Conservation (phyloP, 345 rosid genomes). For the Triadica sebifera region DNA sequence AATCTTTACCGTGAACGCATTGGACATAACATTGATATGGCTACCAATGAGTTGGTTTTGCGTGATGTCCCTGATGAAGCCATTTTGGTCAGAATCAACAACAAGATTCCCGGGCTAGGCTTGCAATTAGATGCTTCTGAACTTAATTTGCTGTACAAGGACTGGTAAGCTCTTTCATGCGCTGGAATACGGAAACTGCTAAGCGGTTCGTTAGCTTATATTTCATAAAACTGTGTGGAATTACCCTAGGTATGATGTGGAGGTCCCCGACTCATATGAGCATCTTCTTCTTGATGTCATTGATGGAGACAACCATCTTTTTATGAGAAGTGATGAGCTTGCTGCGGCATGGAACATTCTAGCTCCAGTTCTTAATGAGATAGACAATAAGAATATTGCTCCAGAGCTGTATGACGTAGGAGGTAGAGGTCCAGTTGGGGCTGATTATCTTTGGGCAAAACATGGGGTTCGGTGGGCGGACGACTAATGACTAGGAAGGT, state of each 20-base stretch:
- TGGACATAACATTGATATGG: conserved; percentile 47
- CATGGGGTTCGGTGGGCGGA: conserved; percentile 66
- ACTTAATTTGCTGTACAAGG: conserved; percentile 72
- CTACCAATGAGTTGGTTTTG: conserved; percentile 64
- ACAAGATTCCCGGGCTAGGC: conserved; percentile 70
- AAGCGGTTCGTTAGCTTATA: neutral
- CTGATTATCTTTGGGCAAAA: conserved; percentile 73
- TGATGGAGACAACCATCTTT: conserved; percentile 79
- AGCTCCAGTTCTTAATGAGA: conserved; percentile 48
- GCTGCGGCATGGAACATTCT: conserved; percentile 69
- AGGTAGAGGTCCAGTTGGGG: conserved; percentile 72
- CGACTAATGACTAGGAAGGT: conserved; percentile 15
- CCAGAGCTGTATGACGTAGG: conserved; percentile 71
- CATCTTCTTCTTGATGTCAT: conserved; percentile 77
- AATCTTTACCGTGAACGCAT: conserved; percentile 57
- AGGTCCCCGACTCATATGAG: conserved; percentile 77
- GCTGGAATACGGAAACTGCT: neutral
- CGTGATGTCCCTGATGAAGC: conserved; percentile 68
- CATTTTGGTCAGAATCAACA: conserved; percentile 66
- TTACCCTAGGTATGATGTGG: conserved; percentile 47
- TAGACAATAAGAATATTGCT: conserved; percentile 49
- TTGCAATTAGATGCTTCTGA: conserved; percentile 75
- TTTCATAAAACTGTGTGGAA: neutral
- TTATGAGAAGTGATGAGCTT: conserved; percentile 82
- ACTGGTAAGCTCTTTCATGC: conserved; percentile 38